Evolutionary conservation across 306 rosid genomes (phyloP), one percentile per base, ranked within the genome.

Genomic region (Abrus pulchellus): DNA sequence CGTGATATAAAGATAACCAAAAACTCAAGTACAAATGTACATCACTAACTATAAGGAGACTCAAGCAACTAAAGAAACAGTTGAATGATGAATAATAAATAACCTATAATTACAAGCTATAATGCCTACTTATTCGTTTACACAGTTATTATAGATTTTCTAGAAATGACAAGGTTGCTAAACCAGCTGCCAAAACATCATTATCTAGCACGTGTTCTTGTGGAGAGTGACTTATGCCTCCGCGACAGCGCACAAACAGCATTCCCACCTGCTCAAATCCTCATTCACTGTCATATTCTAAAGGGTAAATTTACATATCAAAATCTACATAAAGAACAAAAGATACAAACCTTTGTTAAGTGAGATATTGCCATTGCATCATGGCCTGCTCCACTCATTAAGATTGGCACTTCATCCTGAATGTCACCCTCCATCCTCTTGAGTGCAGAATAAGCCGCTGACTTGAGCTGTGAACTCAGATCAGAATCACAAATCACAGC

Each of bases 361-460:
- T 80, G 97, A 74, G 98, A 91, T 83, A 95, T 88, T 45, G 97
- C 98, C 99, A 95, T 95, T 32, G 98, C 96, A 83, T 95, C 99
- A 44, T 93, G 99, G 10, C 98, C 98, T 29, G 99, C 99, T 61
- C 98, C 98, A 79, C 99, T 95, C 96, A 91, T 95, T 65, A 95
- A 70, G 43, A 85, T 73, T 13, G 98, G 98, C 27, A 93, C 83
- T 76, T 95, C 89, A 38, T 85, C 93, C 72, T 84, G 91, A 77
- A 91, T 87, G 72, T 89, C 94, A 68, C 89, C 91, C n/a, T 86
- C 86, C 94, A 91, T 87, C 74, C 83, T 90, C 79, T 82, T 87
- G 0, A 93, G 85, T 29, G 94, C 97, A 6, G 93, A 76, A 61
- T 82, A 88, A 43, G 98, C 91, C 12, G 93, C 92, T 63, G 94